Percentiles rank a stretch among this genome's conserved stretches.
Conservation (phyloP, 1,284 basidiomycete genomes). For the Rhodofomes roseus region DNA sequence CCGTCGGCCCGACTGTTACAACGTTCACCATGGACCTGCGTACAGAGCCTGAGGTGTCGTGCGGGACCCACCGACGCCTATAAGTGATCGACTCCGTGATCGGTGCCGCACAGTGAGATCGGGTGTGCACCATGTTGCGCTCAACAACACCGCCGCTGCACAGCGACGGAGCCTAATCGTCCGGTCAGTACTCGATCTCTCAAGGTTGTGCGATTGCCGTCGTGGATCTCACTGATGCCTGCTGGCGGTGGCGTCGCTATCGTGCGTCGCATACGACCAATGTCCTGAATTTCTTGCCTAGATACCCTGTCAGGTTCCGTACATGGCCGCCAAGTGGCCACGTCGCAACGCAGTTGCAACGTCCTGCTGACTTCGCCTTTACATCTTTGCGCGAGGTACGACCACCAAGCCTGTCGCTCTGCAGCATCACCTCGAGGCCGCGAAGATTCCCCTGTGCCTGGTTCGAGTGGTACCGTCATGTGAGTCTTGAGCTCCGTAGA, state of each 20-base stretch:
- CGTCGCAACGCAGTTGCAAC: not conserved
- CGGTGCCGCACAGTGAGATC: not conserved
- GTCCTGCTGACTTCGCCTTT: not conserved
- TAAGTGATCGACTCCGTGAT: not conserved
- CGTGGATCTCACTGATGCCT: not conserved
- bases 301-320: not conserved
- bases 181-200: not conserved
- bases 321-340: not conserved
- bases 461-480: not conserved
- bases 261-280: no score
- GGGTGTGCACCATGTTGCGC: not conserved
- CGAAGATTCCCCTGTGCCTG: not conserved
- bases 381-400: not conserved
- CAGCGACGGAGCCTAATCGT: not conserved
- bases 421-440: not conserved
- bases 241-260: no score
- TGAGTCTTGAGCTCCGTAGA: not conserved
- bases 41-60: not conserved
- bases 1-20: not conserved
- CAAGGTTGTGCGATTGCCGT: not conserved
- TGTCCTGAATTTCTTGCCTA: no score
- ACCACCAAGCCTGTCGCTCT: not conserved
- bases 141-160: not conserved
- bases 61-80: not conserved
- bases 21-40: not conserved